Evolutionary conservation across 371 early-diverging fungal genomes (phyloP), one percentile per base, ranked within the genome.

Genomic region (Nematocida minor): DNA sequence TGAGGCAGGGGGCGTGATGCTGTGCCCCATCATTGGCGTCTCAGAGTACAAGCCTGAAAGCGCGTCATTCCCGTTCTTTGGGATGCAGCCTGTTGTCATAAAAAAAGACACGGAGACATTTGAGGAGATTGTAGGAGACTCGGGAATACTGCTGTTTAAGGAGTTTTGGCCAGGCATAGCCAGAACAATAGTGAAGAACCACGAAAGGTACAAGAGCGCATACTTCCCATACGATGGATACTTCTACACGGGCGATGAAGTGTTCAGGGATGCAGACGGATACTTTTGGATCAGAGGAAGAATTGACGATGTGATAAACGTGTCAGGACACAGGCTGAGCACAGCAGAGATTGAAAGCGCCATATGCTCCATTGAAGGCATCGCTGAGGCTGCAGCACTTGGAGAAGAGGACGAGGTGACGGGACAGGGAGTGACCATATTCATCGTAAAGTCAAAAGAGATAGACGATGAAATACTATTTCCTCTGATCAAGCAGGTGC

Each of bases 271-370:
- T 92, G 91, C 86, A 91, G 92, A 84, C 90, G 93, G 25, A 91
- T 93, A 41, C 92, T 93, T 84, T 91, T 95, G 67, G 93, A 90
- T 71, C n/a, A 87, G 91, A 88, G 90, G 91, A 40, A 87, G 95
- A 55, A 91, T 90, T 18, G 94, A 93, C 82, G 95, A 96, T 84
- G 95, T 96, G 36, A 93, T 95, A 85, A 96, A 95, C 87, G 94
- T 96, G 9, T 89, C 93, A 20, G 97, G 96, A 11, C 97, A 96
- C 86, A 89, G 97, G 60, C 84, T 96, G 67, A 90, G 90, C 53
- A 95, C 97, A 0, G 90, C 94, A 44, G 96, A 95, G 87, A 91
- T 97, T 63, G 94, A 93, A 83, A 91, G 91, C 22, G 93, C 91
- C 2, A 86, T 92, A 48, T 89, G 92, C 18, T 85, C 87, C 2